Percentiles rank a stretch among this genome's conserved stretches.
Conservation (phyloP, 2,329 filamentous ascomycete species). For the Simplicillium aogashimaense region DNA sequence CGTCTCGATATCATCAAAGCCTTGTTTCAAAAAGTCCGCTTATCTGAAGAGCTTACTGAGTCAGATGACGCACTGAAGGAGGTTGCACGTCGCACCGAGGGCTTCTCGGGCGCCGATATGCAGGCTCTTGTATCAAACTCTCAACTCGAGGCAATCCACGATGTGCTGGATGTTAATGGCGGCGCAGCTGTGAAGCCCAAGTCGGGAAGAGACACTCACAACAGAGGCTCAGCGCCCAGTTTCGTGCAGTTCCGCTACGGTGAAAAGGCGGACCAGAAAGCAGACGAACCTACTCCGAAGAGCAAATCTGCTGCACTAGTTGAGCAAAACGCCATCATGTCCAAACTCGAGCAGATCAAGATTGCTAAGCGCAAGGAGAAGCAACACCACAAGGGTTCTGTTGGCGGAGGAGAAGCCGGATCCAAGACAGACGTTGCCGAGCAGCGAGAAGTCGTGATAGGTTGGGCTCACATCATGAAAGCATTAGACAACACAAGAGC, state of each 20-base stretch:
- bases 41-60: conserved; percentile 55
- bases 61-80: conserved; percentile 52
- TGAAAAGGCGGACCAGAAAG: conserved; percentile 32
- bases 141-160: conserved; percentile 93
- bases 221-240: conserved; percentile 29
- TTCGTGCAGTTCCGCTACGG: conserved; percentile 85
- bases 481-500: conserved; percentile 68
- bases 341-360: conserved; percentile 77
- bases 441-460: conserved; percentile 65
- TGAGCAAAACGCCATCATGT: conserved; percentile 67
- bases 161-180: conserved; percentile 58
- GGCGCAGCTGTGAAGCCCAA: conserved; percentile 18
- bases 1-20: conserved; percentile 81
- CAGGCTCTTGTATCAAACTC: conserved; percentile 95
- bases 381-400: conserved; percentile 18
- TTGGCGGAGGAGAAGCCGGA: conserved; percentile 11
- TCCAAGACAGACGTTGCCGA: conserved; percentile 19
- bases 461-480: conserved; percentile 73
- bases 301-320: conserved; percentile 49
- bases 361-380: conserved; percentile 45
- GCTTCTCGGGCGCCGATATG: conserved; percentile 88
- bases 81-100: conserved; percentile 70
- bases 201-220: conserved; percentile 21
- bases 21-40: conserved; percentile 69
- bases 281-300: conserved; percentile 31